phyloP scores from a whole-genome alignment of 495 filamentous ascomycete genomes.

The Platismatia glauca region DNA sequence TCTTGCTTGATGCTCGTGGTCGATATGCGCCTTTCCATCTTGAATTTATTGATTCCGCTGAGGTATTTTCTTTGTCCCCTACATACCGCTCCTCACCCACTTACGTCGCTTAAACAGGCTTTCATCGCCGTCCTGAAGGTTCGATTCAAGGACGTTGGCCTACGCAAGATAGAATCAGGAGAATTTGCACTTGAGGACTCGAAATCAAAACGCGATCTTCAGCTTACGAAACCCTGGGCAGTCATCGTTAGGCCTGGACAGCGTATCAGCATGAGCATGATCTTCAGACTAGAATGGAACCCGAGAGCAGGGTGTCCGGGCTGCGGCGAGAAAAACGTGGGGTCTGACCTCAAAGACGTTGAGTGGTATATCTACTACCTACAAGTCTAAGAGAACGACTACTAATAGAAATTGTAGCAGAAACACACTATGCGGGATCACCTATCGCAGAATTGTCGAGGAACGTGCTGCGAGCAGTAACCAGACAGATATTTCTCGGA shows the following conservation, averaged over 20 bases:
- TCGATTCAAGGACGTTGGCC: not conserved
- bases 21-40: not conserved
- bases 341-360: too few species aligned
- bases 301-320: too few species aligned
- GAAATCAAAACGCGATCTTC: not conserved
- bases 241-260: not conserved
- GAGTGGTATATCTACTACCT: too few species aligned
- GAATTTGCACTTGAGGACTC: not conserved
- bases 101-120: not conserved
- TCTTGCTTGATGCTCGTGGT: slow-evolving; percentile 2
- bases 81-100: not conserved
- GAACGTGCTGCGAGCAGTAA: too few species aligned
- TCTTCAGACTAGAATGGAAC: not conserved
- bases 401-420: too few species aligned
- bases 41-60: not conserved
- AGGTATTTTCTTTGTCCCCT: not conserved
- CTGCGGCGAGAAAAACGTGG: too few species aligned
- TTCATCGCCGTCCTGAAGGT: not conserved
- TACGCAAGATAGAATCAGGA: not conserved
- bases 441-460: not conserved
- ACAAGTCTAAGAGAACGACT: too few species aligned
- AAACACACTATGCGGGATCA: not conserved
- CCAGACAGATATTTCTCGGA: too few species aligned
- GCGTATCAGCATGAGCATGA: slow-evolving; percentile 1
- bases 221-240: not conserved